These are phyloP conservation scores for Groenewaldozyma salmanticensis DNA, from an alignment of 805 yeast species.

Conservation along the genomic window DNA sequence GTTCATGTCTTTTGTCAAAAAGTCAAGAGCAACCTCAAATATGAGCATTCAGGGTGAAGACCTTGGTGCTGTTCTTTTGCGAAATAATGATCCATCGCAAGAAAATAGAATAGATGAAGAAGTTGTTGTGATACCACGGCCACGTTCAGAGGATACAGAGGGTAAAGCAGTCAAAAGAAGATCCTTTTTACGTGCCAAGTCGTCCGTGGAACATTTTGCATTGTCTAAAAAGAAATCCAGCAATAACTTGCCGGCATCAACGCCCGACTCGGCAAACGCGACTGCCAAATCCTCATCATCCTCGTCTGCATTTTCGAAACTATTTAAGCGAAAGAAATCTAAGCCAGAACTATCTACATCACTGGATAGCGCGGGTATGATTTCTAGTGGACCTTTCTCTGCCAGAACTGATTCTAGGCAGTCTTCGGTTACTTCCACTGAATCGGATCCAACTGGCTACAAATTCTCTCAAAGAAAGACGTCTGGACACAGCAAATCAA, in stretches of 20 bases:
- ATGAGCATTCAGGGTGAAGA: constrained; percentile 12
- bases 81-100: not conserved
- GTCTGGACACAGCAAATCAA: no score
- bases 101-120: constrained; percentile 2
- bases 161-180: constrained; percentile 11
- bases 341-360: not conserved
- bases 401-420: not conserved
- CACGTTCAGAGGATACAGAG: not conserved
- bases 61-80: constrained; percentile 10
- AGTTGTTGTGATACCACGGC: constrained; percentile 1
- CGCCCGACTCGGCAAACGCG: constrained; percentile 1
- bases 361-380: not conserved
- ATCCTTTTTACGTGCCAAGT: constrained; percentile 15
- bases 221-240: not conserved
- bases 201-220: constrained; percentile 15
- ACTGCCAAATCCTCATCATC: not conserved
- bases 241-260: constrained; percentile 1
- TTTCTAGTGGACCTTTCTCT: not conserved
- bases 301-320: constrained; percentile 11
- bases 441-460: no score
- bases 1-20: constrained; percentile 3
- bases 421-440: not conserved
- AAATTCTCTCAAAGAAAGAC: no score
- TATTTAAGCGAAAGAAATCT: constrained; percentile 13
- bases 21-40: constrained; percentile 6